Conservation (phyloP, 257 asterid species). For the Solanum chmielewskii region DNA sequence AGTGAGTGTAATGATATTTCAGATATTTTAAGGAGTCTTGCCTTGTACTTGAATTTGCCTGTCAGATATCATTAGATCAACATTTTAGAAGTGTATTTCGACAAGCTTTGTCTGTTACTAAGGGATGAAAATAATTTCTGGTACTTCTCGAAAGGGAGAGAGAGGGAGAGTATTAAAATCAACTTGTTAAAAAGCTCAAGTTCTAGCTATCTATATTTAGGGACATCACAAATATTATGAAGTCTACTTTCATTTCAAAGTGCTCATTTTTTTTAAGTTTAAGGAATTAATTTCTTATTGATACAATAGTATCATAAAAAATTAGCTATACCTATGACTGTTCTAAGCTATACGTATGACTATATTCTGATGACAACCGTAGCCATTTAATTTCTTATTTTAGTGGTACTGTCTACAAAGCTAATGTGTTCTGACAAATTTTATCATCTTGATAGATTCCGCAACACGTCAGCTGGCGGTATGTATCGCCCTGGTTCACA, state of each 20-base stretch:
- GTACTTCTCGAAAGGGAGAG: neutral
- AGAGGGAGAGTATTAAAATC: neutral
- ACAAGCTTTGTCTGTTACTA: neutral
- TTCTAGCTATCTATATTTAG: neutral
- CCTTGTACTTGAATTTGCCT: neutral
- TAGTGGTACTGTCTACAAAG: neutral
- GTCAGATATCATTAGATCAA: neutral
- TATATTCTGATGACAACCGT: neutral
- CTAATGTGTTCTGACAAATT: neutral
- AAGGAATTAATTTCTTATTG: neutral
- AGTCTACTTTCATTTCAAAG: neutral
- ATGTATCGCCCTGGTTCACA: constrained; percentile 71
- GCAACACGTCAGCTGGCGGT: constrained; percentile 51
- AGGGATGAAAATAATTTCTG: neutral
- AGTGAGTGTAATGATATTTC: neutral
- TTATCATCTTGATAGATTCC: constrained; percentile 40
- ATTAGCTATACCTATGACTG: neutral
- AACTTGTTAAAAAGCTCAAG: neutral
- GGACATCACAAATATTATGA: neutral
- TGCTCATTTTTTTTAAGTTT: neutral
- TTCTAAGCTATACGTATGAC: neutral
- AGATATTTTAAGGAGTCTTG: neutral
- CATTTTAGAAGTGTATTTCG: neutral
- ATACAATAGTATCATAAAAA: neutral
- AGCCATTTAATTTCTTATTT: neutral